Conservation (phyloP, 2,329 filamentous ascomycete species). For the Cladosporium sphaerospermum region DNA sequence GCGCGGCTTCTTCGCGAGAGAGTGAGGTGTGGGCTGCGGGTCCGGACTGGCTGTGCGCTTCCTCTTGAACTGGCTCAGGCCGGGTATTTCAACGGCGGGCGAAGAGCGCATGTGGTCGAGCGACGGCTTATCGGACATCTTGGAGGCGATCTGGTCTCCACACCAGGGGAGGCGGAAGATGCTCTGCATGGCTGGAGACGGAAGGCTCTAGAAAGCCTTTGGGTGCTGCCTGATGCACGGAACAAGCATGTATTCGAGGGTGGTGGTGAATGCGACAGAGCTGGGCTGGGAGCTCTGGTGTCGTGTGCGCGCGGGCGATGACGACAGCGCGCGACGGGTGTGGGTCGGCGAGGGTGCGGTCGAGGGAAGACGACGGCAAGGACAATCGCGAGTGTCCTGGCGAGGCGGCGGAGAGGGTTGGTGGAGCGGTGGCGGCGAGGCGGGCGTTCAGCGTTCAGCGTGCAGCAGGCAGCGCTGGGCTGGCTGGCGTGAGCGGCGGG, state of each 20-base stretch:
- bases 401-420: neutral
- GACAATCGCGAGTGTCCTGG: neutral
- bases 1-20: slow-evolving; percentile 8
- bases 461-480: neutral
- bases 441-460: neutral
- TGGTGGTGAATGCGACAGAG: slow-evolving; percentile 20
- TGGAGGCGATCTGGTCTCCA: slow-evolving; percentile 28
- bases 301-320: neutral
- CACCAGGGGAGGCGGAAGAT: slow-evolving; percentile 47
- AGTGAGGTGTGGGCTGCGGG: slow-evolving; percentile 18
- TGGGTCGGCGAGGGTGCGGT: slow-evolving; percentile 2
- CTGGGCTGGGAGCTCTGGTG: neutral
- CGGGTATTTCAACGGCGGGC: slow-evolving; percentile 41
- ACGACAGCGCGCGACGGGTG: neutral
- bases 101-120: slow-evolving; percentile 17
- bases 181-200: slow-evolving; percentile 40
- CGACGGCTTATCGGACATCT: slow-evolving; percentile 27
- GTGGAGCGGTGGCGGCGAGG: neutral
- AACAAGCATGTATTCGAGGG: slow-evolving; percentile 22
- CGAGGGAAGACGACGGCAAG: neutral
- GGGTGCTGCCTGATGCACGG: slow-evolving; percentile 15
- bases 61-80: slow-evolving; percentile 51
- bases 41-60: slow-evolving; percentile 49
- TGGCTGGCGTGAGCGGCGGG: slow-evolving; percentile 3
- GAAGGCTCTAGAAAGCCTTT: slow-evolving; percentile 16